Evolutionary conservation across 805 yeast genomes (phyloP), one percentile per base, ranked within the genome.

Genomic region (Lachancea nothofagi): DNA sequence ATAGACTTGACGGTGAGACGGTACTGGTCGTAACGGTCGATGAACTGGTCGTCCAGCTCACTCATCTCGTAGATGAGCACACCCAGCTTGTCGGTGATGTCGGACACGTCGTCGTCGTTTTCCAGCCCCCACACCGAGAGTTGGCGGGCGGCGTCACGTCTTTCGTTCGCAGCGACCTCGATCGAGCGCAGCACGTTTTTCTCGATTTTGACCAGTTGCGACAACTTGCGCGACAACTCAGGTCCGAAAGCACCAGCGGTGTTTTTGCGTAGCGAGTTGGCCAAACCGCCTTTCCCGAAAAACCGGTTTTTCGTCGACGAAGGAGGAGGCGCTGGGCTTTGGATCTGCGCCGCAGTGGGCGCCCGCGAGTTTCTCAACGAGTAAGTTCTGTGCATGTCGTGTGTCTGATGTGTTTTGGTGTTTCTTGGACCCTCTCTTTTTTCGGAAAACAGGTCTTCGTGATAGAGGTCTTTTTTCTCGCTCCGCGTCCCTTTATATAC

Each of bases 261-360:
- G 39, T 77, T 71, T 61, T 77, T 78, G 67, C 89, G 75, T 58
- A 80, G 65, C n/a, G 75, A 60, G 41, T 77, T 73, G 33, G 72
- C 72, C 26, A 69, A 45, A 32, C 71, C 71, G 41, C 89, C 87
- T 65, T 80, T 79, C 59, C 97, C 97, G 59, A 93, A 90, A 71
- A 89, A 90, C 59, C 80, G 80, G 55, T 80, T 76, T 45, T 73
- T 57, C 71, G 87, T 87, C 57, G 97, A 83, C 40, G 95, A 71
- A 23, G 96, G 80, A 29, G 95, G 81, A 50, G 97, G 97, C 34
- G 97, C 97, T 24, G 97, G 97, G 36, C 84, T 75, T 64, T 83
- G 89, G 67, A 90, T 68, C 69, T 90, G 96, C 51, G 96, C 78
- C 45, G 97, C 97, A 42, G 98, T 89, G 47, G 98, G 98, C 28